These are phyloP conservation scores for Candida dajiaensis DNA, from an alignment of 805 yeast species.

Conservation along the genomic window DNA sequence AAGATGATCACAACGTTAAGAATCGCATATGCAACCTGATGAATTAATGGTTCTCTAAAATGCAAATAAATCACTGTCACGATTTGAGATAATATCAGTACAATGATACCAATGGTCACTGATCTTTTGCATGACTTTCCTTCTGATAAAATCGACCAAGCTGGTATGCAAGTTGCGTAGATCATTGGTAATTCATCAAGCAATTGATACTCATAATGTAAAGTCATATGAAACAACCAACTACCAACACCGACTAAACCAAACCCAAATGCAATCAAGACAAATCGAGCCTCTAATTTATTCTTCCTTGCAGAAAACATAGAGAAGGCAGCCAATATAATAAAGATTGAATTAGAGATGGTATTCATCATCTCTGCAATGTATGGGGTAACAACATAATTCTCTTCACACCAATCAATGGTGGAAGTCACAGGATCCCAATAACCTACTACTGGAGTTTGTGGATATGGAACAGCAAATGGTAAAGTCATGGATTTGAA, in stretches of 20 bases:
- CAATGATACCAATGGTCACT: constrained; percentile 34
- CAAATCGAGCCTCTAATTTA: constrained; percentile 60
- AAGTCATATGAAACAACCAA: constrained; percentile 95
- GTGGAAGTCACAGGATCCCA: constrained; percentile 89
- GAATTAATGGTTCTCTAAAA: constrained; percentile 73
- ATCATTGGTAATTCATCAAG: constrained; percentile 97
- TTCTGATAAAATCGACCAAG: constrained; percentile 73
- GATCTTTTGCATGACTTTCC: constrained; percentile 29
- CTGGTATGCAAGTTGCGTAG: constrained; percentile 92
- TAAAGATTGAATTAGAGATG: constrained; percentile 58
- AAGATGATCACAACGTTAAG: constrained; percentile 63
- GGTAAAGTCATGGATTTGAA: constrained; percentile 32
- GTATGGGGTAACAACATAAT: constrained; percentile 78
- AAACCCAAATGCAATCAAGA: constrained; percentile 70
- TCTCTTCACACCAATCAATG: constrained; percentile 99
- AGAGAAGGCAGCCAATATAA: constrained; percentile 52
- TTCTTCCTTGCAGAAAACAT: constrained; percentile 54
- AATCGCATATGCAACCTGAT: constrained; percentile 73
- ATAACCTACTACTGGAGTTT: constrained; percentile 46
- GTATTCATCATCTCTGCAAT: constrained; percentile 90
- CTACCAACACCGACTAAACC: constrained; percentile 86
- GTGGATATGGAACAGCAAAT: constrained; percentile 50
- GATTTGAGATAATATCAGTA: constrained; percentile 43
- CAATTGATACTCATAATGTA: constrained; percentile 79
- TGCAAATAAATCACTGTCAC: constrained; percentile 68